Evolutionary conservation across 306 rosid species (phyloP).

Genomic region (Amphicarpaea edgeworthii): DNA sequence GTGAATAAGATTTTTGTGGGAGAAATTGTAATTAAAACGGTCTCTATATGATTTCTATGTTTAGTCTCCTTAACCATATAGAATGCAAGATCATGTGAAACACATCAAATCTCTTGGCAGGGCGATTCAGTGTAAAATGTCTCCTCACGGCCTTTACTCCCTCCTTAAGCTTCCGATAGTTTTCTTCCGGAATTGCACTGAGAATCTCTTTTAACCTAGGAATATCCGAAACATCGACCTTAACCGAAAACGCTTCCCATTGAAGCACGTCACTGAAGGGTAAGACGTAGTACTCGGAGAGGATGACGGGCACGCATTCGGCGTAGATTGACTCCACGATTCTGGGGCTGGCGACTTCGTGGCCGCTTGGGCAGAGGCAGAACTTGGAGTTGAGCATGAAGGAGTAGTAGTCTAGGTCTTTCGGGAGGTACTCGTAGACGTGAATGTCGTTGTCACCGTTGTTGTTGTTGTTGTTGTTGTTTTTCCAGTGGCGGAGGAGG

Average conservation of each 20-base stretch:
- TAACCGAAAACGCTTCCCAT: conserved; percentile 72
- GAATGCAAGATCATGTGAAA: conserved; percentile 80
- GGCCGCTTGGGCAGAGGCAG: conserved; percentile 80
- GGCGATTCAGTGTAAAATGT: conserved; percentile 68
- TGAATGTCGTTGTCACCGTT: conserved; percentile 44
- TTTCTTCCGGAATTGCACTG: conserved; percentile 51
- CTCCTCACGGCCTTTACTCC: conserved; percentile 69
- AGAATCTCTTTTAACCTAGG: conserved; percentile 65
- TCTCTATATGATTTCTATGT: conserved; percentile 51
- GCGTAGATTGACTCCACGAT: conserved; percentile 80
- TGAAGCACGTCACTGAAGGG: conserved; percentile 71
- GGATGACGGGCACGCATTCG: conserved; percentile 71
- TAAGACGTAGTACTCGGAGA: conserved; percentile 56
- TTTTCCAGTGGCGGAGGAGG: conserved; percentile 67
- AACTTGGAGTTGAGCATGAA: conserved; percentile 73
- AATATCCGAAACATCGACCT: conserved; percentile 63
- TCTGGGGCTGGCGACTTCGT: conserved; percentile 87
- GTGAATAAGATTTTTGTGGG: neutral
- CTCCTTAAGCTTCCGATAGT: conserved; percentile 58
- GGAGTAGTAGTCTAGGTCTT: conserved; percentile 60
- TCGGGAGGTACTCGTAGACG: conserved; percentile 75
- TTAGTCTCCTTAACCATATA: conserved; percentile 72
- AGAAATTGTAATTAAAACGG: neutral
- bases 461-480: conserved; percentile 57
- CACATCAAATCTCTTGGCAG: conserved; percentile 68